Percentiles rank a stretch among this genome's conserved stretches.
Evolutionary conservation across 2,329 filamentous ascomycete species (phyloP).

Genomic region (Lachnellula subtilissima): DNA sequence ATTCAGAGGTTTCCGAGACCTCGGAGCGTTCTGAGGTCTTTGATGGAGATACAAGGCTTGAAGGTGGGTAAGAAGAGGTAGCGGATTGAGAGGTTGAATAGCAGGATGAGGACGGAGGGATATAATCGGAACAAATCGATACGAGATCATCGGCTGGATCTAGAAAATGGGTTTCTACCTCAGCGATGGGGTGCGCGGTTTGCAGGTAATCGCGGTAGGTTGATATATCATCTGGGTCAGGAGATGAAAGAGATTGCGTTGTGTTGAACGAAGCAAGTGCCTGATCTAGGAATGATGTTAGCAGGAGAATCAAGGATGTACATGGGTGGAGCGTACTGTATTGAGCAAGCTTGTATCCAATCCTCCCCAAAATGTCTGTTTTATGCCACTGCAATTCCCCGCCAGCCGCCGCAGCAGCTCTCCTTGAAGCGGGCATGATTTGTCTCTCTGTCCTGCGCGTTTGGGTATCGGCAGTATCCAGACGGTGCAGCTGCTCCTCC

Average conservation of each 20-base stretch:
- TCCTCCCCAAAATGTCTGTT: constrained; percentile 55
- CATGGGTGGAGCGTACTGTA: constrained; percentile 50
- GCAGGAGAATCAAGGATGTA: not conserved
- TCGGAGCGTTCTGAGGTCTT: not conserved
- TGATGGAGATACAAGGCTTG: not conserved
- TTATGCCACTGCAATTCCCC: constrained; percentile 56
- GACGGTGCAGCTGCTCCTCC: constrained; percentile 67
- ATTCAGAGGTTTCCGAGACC: too few relatives aligned
- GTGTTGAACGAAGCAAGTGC: constrained; percentile 54
- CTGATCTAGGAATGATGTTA: constrained; percentile 41
- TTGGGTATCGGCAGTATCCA: constrained; percentile 59
- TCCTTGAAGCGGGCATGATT: constrained; percentile 54
- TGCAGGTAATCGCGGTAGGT: constrained; percentile 52
- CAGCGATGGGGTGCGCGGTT: constrained; percentile 49
- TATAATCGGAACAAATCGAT: constrained; percentile 20
- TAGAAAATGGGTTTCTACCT: constrained; percentile 43
- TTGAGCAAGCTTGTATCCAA: constrained; percentile 61
- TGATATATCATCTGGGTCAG: constrained; percentile 46
- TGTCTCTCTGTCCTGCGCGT: constrained; percentile 27
- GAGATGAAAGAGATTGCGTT: constrained; percentile 45
- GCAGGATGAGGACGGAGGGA: constrained; percentile 1
- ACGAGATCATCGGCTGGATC: constrained; percentile 30
- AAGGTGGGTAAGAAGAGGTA: not conserved
- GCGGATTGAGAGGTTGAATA: not conserved
- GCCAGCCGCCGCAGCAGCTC: constrained; percentile 46